Conservation (phyloP, 495 filamentous ascomycete species). For the Lophium mytilinum region DNA sequence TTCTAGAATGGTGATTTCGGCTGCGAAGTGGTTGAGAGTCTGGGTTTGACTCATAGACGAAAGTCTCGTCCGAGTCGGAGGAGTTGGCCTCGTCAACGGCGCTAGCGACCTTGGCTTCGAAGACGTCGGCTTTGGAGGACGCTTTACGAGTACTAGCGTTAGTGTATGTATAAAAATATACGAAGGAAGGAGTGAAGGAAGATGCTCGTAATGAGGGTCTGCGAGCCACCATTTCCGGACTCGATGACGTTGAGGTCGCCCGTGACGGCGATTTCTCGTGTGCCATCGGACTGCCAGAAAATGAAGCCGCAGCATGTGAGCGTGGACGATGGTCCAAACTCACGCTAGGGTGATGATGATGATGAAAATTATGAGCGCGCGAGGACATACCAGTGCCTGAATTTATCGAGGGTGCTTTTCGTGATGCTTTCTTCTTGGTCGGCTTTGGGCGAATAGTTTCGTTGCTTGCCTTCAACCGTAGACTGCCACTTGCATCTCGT, state of each 20-base stretch:
- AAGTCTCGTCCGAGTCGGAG: slow-evolving; percentile 95
- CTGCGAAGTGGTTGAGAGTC: slow-evolving; percentile 67
- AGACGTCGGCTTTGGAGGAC: slow-evolving; percentile 95
- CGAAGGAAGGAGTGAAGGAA: slow-evolving; percentile 13
- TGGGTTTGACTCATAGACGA: slow-evolving; percentile 98
- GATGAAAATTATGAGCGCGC: slow-evolving; percentile 13
- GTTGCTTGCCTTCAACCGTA: slow-evolving; percentile 78
- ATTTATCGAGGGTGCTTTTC: slow-evolving; percentile 64
- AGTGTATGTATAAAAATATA: slow-evolving; percentile 25
- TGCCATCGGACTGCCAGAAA: slow-evolving; percentile 14
- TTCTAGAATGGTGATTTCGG: slow-evolving; percentile 82
- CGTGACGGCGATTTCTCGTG: slow-evolving; percentile 14
- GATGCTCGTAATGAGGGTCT: slow-evolving; percentile 8
- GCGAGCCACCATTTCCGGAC: slow-evolving; percentile 8
- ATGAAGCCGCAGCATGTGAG: slow-evolving; percentile 3
- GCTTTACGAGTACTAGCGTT: slow-evolving; percentile 40
- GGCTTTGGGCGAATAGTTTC: slow-evolving; percentile 92
- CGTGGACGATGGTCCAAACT: slow-evolving; percentile 2
- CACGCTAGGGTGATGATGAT: slow-evolving; percentile 17
- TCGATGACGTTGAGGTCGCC: slow-evolving; percentile 8
- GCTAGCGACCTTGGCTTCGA: slow-evolving; percentile 91
- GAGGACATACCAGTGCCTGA: slow-evolving; percentile 61
- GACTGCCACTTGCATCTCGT: slow-evolving; percentile 57
- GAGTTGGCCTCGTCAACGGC: slow-evolving; percentile 89
- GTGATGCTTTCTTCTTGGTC: slow-evolving; percentile 69